Base-by-base conservation (phyloP, 2,329 filamentous ascomycete species). In the Colletotrichum zoysiae region DNA sequence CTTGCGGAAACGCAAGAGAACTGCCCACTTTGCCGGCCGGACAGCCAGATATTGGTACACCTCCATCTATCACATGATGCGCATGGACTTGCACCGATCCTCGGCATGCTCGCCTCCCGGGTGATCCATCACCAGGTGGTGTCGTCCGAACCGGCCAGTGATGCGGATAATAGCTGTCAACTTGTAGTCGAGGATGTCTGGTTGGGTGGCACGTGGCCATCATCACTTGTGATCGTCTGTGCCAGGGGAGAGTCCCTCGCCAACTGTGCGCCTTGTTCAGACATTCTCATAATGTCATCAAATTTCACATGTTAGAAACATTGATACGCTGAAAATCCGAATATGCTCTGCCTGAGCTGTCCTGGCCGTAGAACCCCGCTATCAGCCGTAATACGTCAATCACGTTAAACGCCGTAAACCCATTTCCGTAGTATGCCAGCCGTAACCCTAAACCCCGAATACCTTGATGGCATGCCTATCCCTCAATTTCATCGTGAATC, bases 341-440 rank as follows among this genome's bases (percentile, higher is more conserved):
- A 44, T 46, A 56, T 64, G 65, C 65, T 69, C 69, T 42, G 59
- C 61, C 46, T 59, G 69, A 71, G 65, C 65, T 64, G 65, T 63
- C 58, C 65, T 50, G 69, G 69, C 69, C 48, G 59, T 69, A 71
- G 69, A 71, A 69, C 69, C 69, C 65, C 59, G 69, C 69, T 69
- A 71, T 63, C 65, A 71, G 65, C 65, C 65, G 26, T 38, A 56
- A 30, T 63, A 30, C 68, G 33, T 63, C 55, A 53, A 38, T 53
- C 69, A 44, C 33, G 55, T 44, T 23, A n/a, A 59, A 71, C 65
- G 46, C 69, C 65, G 51, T 57, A 40, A 55, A 64, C 18, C 58
- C 50, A 20, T 63, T 48, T 35, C 69, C 69, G 65, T 48, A 67
- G 23, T 33, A 71, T 60, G 65, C 58, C 50, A 18, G 14, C 35